Conservation (phyloP, 2,329 filamentous ascomycete genomes). For the Aaosphaeria arxii region DNA sequence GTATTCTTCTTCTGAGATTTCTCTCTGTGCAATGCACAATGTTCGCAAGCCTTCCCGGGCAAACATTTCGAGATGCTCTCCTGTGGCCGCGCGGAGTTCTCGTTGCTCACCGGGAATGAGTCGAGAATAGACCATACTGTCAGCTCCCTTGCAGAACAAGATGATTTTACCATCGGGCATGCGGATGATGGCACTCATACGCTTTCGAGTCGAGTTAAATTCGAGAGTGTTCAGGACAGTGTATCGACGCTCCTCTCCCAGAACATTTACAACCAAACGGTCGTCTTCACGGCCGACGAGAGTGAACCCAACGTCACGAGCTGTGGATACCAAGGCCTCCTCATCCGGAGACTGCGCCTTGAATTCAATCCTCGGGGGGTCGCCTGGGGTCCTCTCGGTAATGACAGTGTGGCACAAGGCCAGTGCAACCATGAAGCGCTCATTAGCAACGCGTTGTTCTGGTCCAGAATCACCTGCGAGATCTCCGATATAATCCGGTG, state of each 20-base stretch:
- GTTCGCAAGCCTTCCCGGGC: slow-evolving; percentile 92
- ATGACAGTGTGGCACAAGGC: slow-evolving; percentile 98
- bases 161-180: slow-evolving; percentile 91
- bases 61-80: slow-evolving; percentile 95
- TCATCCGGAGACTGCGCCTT: slow-evolving; percentile 98
- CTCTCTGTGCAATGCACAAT: slow-evolving; percentile 84
- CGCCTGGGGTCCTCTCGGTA: slow-evolving; percentile 83
- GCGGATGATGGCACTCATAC: slow-evolving; percentile 94
- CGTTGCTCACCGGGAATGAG: slow-evolving; percentile 81
- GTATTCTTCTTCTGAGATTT: slow-evolving; percentile 81
- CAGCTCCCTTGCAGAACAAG: slow-evolving; percentile 94
- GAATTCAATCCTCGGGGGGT: slow-evolving; percentile 87
- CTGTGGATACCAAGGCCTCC: slow-evolving; percentile 88
- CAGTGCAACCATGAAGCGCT: slow-evolving; percentile 90
- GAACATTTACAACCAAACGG: slow-evolving; percentile 79
- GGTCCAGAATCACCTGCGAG: slow-evolving; percentile 72
- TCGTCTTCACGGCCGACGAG: slow-evolving; percentile 78
- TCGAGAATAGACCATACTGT: slow-evolving; percentile 94
- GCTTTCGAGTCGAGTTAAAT: slow-evolving; percentile 94
- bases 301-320: slow-evolving; percentile 92
- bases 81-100: slow-evolving; percentile 78
- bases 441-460: slow-evolving; percentile 73
- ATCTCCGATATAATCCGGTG: slow-evolving; percentile 84
- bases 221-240: slow-evolving; percentile 91
- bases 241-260: slow-evolving; percentile 83